These are phyloP conservation scores for Globisporangium radiosum DNA, from an alignment of 352 stramenopile species.

Conservation along the genomic window DNA sequence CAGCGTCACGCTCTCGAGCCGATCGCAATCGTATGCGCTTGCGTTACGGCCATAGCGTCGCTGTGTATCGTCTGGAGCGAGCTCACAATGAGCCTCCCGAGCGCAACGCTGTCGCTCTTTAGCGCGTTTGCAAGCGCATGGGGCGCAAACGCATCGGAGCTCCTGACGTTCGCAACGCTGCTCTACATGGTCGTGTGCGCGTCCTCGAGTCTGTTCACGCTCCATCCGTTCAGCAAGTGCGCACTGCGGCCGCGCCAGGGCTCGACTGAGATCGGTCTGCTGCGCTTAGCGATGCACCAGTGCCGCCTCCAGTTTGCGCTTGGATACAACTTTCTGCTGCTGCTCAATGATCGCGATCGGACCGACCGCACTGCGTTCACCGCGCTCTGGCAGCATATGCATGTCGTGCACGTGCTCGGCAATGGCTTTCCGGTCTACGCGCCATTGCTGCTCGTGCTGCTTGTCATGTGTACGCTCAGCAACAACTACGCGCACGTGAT, in stretches of 20 bases:
- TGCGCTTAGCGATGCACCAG: conserved; percentile 57
- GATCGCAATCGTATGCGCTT: conserved; percentile 31
- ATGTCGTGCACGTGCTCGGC: conserved; percentile 39
- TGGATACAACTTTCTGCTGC: conserved; percentile 57
- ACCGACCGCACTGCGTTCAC: conserved; percentile 49
- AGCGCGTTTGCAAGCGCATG: conserved; percentile 2
- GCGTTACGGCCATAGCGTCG: conserved; percentile 30
- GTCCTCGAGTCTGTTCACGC: conserved; percentile 53
- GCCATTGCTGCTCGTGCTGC: conserved; percentile 42
- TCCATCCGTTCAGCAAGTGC: conserved; percentile 46
- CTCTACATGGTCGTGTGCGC: conserved; percentile 54
- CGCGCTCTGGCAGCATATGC: conserved; percentile 43
- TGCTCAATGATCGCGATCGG: conserved; percentile 33
- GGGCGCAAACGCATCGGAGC: conserved; percentile 17
- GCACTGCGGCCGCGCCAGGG: conserved; percentile 43
- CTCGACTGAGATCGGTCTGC: conserved; percentile 48
- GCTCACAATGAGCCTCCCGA: conserved; percentile 39
- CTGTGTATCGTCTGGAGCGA: conserved; percentile 62
- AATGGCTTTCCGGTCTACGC: conserved; percentile 50
- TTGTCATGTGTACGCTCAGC: conserved; percentile 36
- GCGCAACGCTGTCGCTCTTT: conserved; percentile 22
- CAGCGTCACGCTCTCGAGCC: conserved; percentile 22
- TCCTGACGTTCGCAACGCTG: conserved; percentile 36
- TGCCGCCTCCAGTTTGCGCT: conserved; percentile 67
- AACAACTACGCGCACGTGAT: conserved; percentile 54